Evolutionary conservation across 1,284 basidiomycete genomes (phyloP).

Genomic region (Pterula multifida): DNA sequence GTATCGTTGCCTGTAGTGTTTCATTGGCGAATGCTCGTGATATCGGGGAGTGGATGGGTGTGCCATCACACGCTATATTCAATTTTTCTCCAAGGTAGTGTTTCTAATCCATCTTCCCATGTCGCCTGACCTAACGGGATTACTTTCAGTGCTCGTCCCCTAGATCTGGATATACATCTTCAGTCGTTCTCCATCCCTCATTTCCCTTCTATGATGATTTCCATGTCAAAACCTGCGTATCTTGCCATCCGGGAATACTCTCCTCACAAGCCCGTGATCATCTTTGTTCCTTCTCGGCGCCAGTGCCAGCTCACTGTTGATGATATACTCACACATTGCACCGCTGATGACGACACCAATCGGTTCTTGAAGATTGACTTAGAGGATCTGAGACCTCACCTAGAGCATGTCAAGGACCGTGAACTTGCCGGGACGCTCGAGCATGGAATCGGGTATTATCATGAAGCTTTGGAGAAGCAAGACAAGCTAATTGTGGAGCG

Average conservation of each 20-base stretch:
- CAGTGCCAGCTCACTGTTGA: slow-evolving; percentile 91
- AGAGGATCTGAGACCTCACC: slow-evolving; percentile 76
- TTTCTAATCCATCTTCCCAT: not conserved
- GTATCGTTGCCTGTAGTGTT: slow-evolving; percentile 89
- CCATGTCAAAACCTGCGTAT: slow-evolving; percentile 98
- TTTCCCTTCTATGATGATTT: slow-evolving; percentile 96
- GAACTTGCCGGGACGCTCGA: slow-evolving; percentile 75
- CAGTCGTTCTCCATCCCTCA: slow-evolving; percentile 95
- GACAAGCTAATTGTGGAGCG: slow-evolving; percentile 92
- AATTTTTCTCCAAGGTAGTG: slow-evolving; percentile 89
- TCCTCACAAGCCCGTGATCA: slow-evolving; percentile 75
- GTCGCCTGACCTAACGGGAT: slow-evolving; percentile 7
- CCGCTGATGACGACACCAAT: slow-evolving; percentile 77
- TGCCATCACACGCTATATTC: slow-evolving; percentile 87
- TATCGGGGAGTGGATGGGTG: slow-evolving; percentile 97
- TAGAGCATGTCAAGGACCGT: slow-evolving; percentile 76
- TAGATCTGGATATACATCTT: slow-evolving; percentile 95
- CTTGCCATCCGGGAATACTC: slow-evolving; percentile 89
- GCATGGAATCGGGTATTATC: slow-evolving; percentile 92
- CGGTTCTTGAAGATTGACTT: slow-evolving; percentile 88
- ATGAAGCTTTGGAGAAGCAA: slow-evolving; percentile 85
- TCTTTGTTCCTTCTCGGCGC: slow-evolving; percentile 89
- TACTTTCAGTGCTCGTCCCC: slow-evolving; percentile 70
- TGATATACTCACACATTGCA: slow-evolving; percentile 83
- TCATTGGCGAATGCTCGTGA: slow-evolving; percentile 95